Evolutionary conservation across 2,329 filamentous ascomycete species (phyloP), one percentile per base, ranked within the genome.

Genomic region (Venturia oleaginea): DNA sequence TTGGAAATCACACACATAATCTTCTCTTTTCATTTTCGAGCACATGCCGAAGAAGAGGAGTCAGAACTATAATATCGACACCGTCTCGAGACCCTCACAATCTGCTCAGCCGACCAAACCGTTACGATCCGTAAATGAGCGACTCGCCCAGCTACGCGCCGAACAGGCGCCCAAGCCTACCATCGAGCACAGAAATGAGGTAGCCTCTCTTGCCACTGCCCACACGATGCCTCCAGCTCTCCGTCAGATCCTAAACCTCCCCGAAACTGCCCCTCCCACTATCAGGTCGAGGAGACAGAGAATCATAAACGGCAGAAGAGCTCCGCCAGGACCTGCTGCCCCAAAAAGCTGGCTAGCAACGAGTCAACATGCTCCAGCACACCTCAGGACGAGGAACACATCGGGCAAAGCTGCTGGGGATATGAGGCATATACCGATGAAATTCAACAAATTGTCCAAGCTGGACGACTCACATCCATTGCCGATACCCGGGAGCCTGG

Each of bases 261-360:
- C 77, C 40, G 78, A 80, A 67, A 73, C 76, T 70, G 76, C 77
- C 66, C 74, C 77, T 62, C 78, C 78, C 64, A 78, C 78, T 70
- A 69, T 72, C 66, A 76, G 76, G 40, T 66, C 71, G 11, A 72
- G 76, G 60, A 67, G 70, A 22, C 67, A 73, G 65, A 69, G 72
- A 11, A 70, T 72, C 60, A 66, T 68, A 32, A 48, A 66, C 57
- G 62, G 68, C 67, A 71, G 68, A 69, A 71, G 67, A 75, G 70
- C 70, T 5, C 73, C 74, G 22, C 72, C 75, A 38, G 79, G 79
- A 0, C 79, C 79, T 34, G 76, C 79, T 17, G 73, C 79, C 19
- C 79, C 79, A 10, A 72, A 67, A 22, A 81, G 79, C 67, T 81
- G 79, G 79, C 68, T 76, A 59, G 69, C 72, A 27, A 67, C 65